Evolutionary conservation across 2,329 filamentous ascomycete genomes (phyloP).

Genomic region (Canariomyces notabilis): DNA sequence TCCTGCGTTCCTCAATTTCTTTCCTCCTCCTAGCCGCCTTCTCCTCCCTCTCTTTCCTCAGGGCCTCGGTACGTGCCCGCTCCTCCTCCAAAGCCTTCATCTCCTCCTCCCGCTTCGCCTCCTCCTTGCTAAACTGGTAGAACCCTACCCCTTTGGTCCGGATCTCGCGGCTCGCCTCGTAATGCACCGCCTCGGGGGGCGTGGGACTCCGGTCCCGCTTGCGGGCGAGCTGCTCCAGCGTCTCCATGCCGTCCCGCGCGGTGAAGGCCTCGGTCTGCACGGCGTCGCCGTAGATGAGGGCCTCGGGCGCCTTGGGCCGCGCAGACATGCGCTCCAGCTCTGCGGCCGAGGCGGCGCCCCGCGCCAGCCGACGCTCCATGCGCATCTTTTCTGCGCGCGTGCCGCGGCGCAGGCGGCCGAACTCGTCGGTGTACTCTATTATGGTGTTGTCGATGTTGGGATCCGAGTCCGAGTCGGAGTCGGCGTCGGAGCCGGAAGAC

Average conservation of each 20-base stretch:
- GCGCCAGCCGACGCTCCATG: conserved; percentile 54
- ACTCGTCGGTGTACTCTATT: conserved; percentile 89
- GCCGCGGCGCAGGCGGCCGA: conserved; percentile 73
- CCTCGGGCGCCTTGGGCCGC: conserved; percentile 58
- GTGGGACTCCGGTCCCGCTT: conserved; percentile 76
- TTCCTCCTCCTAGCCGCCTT: conserved; percentile 53
- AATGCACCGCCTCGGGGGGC: conserved; percentile 75
- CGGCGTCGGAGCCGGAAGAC: conserved; percentile 42
- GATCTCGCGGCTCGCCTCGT: conserved; percentile 79
- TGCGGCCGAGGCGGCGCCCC: conserved; percentile 46
- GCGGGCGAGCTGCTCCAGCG: conserved; percentile 73
- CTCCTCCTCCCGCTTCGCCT: conserved; percentile 59
- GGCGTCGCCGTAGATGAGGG: conserved; percentile 78
- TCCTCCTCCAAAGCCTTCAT: conserved; percentile 70
- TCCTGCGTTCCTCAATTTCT: conserved; percentile 60
- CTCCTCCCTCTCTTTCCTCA: conserved; percentile 50
- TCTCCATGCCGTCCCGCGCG: conserved; percentile 58
- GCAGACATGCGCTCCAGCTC: conserved; percentile 66
- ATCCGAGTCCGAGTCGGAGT: conserved; percentile 34
- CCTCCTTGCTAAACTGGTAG: conserved; percentile 80
- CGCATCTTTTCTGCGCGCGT: conserved; percentile 64
- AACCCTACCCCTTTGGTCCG: conserved; percentile 86
- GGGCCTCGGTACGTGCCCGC: conserved; percentile 62
- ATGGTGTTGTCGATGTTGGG: conserved; percentile 49
- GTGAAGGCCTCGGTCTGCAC: conserved; percentile 82